Conservation (phyloP, 2,329 filamentous ascomycete species). For the Neurospora crassa region DNA sequence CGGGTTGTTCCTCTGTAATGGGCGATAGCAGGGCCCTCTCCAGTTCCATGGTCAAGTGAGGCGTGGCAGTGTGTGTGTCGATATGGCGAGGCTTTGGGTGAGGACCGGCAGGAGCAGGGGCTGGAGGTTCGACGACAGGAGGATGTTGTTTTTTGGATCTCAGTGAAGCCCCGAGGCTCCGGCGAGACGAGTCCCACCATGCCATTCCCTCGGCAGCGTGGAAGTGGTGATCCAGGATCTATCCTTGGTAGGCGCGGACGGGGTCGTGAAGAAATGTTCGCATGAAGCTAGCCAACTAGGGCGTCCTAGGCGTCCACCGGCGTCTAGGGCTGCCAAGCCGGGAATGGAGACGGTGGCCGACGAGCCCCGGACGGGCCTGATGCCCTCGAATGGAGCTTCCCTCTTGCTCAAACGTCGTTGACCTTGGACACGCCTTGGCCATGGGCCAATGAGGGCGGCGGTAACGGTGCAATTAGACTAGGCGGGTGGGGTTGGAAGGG, state of each 20-base stretch:
- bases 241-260: neutral
- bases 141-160: conserved; percentile 7
- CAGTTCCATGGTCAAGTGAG: conserved; percentile 12
- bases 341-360: neutral
- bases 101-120: neutral
- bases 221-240: neutral
- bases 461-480: neutral
- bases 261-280: neutral
- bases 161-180: conserved; percentile 5
- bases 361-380: neutral
- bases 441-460: neutral
- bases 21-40: conserved; percentile 14
- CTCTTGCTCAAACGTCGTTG: neutral
- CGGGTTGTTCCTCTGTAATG: conserved; percentile 14
- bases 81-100: neutral
- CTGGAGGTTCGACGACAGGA: conserved; percentile 12
- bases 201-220: conserved; percentile 11
- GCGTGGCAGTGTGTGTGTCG: neutral
- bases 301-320: neutral
- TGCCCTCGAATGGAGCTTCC: neutral
- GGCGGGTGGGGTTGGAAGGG: neutral
- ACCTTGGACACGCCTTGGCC: neutral
- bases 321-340: neutral
- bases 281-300: neutral
- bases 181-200: conserved; percentile 16